phyloP scores from a whole-genome alignment of 164 flowering plant genomes.

The Platanus orientalis region DNA sequence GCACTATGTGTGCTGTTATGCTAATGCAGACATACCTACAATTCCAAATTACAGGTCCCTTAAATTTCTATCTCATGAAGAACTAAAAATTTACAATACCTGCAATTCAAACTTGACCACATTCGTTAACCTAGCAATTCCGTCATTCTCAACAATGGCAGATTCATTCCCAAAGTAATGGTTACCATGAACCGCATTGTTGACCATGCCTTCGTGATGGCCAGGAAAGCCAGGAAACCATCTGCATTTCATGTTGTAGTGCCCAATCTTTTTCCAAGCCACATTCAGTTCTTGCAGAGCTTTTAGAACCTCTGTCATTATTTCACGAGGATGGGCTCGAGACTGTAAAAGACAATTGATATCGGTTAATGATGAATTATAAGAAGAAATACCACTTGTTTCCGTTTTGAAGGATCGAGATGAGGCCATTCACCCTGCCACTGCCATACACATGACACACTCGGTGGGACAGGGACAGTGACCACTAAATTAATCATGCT shows the following conservation, averaged over 20 bases:
- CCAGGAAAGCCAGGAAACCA: constrained; percentile 18
- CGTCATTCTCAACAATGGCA: neutral
- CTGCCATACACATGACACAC: no score
- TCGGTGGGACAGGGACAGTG: neutral
- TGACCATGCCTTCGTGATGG: neutral
- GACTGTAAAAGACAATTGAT: constrained; percentile 14
- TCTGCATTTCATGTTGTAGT: constrained; percentile 28
- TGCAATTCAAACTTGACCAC: constrained; percentile 38
- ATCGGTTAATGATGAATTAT: neutral
- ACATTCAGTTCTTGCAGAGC: constrained; percentile 26
- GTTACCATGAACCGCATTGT: neutral
- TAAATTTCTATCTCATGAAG: no score
- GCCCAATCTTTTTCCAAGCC: constrained; percentile 30
- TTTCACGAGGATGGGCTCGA: constrained; percentile 20
- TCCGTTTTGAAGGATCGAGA: neutral
- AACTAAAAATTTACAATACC: constrained; percentile 13
- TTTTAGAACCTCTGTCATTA: constrained; percentile 22
- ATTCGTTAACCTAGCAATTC: constrained; percentile 2
- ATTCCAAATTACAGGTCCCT: no score
- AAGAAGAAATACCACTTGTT: neutral
- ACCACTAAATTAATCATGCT: neutral
- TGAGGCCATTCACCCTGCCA: neutral
- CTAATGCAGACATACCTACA: no score
- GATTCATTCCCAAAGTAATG: constrained; percentile 4
- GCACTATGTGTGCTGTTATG: no score